Evolutionary conservation across 2,329 filamentous ascomycete species (phyloP).

Genomic region (Podosphaera fusca): DNA sequence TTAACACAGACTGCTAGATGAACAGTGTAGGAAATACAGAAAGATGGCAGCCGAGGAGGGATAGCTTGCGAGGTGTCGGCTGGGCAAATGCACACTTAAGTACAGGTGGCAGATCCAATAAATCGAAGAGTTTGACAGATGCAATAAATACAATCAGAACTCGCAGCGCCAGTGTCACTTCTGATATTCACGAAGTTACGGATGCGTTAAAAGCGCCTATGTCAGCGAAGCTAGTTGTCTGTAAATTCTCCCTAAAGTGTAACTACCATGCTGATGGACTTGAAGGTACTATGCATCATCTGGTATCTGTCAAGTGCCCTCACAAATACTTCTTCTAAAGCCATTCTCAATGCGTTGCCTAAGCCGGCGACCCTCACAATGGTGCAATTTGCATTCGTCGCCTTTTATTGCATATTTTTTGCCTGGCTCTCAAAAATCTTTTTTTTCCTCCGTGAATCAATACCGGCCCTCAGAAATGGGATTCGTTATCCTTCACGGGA

Average conservation of each 20-base stretch:
- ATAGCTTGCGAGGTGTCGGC: slow-evolving; percentile 15
- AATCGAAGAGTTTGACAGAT: slow-evolving; percentile 74
- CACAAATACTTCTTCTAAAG: slow-evolving; percentile 94
- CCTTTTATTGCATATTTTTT: slow-evolving; percentile 61
- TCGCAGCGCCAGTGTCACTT: slow-evolving; percentile 64
- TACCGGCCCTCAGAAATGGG: slow-evolving; percentile 64
- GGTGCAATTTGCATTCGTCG: slow-evolving; percentile 83
- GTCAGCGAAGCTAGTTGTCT: slow-evolving; percentile 70
- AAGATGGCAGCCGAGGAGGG: slow-evolving; percentile 37
- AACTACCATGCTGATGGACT: slow-evolving; percentile 12
- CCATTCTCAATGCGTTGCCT: slow-evolving; percentile 75
- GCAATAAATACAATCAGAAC: slow-evolving; percentile 66
- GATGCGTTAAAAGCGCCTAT: slow-evolving; percentile 77
- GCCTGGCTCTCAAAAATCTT: slow-evolving; percentile 54
- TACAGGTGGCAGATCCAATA: slow-evolving; percentile 27
- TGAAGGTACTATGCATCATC: slow-evolving; percentile 57
- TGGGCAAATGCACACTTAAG: slow-evolving; percentile 10
- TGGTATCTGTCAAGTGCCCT: slow-evolving; percentile 94
- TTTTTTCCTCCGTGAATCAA: slow-evolving; percentile 41
- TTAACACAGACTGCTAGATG: slow-evolving; percentile 4
- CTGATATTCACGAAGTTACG: slow-evolving; percentile 82
- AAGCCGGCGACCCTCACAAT: slow-evolving; percentile 82
- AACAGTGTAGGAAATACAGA: slow-evolving; percentile 19
- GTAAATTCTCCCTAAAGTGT: slow-evolving; percentile 9
- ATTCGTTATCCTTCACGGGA: slow-evolving; percentile 62